These are phyloP conservation scores for Naganishia onofrii DNA, from an alignment of 768 basidiomycete genomes.

Conservation along the genomic window DNA sequence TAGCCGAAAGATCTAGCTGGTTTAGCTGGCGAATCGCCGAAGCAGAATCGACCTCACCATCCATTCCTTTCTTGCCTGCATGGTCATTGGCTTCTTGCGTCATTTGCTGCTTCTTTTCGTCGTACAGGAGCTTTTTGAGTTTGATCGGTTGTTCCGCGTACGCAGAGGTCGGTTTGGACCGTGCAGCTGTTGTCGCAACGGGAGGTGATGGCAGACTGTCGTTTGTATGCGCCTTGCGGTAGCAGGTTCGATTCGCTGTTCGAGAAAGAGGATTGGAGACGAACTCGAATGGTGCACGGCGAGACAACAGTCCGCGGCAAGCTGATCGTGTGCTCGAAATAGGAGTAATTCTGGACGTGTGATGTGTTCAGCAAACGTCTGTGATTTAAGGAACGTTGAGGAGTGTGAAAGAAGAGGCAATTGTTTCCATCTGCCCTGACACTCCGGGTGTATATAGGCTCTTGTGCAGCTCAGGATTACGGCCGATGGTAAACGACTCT, in stretches of 20 bases:
- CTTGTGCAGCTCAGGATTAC: too few species aligned
- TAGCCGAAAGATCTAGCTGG: neutral
- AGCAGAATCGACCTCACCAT: neutral
- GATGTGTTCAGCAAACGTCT: too few species aligned
- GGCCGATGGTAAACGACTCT: too few species aligned
- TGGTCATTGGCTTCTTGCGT: neutral
- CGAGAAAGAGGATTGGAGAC: too few species aligned
- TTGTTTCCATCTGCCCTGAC: too few species aligned
- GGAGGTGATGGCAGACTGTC: conserved; percentile 3
- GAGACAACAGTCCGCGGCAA: neutral
- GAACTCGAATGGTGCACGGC: neutral
- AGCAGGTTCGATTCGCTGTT: too few species aligned
- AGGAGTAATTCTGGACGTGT: neutral
- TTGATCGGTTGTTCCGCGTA: conserved; percentile 21
- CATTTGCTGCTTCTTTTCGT: conserved; percentile 5
- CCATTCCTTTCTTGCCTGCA: neutral
- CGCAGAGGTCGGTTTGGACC: conserved; percentile 12
- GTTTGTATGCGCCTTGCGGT: neutral
- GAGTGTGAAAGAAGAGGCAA: too few species aligned
- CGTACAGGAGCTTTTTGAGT: conserved; percentile 18
- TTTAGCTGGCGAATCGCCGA: conserved; percentile 4
- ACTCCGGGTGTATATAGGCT: too few species aligned
- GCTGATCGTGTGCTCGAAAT: neutral
- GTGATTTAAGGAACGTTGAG: too few species aligned
- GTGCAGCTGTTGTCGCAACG: conserved; percentile 12